Base-by-base conservation (phyloP, 2,329 filamentous ascomycete genomes). In the Stagonosporopsis cucurbitacearum region DNA sequence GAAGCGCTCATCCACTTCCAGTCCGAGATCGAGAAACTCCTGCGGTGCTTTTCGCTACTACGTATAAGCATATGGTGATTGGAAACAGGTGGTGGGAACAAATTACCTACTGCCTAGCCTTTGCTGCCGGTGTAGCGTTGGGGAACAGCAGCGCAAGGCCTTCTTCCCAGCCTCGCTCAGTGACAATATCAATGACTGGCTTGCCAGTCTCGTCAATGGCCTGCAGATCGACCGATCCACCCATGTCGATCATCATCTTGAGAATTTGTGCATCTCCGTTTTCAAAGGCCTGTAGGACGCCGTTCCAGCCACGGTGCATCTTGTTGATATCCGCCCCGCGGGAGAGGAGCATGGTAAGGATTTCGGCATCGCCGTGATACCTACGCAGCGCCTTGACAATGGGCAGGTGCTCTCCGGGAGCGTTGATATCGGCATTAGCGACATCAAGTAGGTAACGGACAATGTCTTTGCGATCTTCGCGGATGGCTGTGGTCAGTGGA, bases 361-460 rank as follows among this genome's bases (percentile, higher is more conserved):
- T 84, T 36, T 85, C 82, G 0, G 82, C 81, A 62, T 88, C 82
- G 60, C 88, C 82, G 8, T 80, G 79, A 50, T 83, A 83, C 20
- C 85, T 79, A 3, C 87, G 82, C 40, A 90, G 80, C 2, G 88
- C 85, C 73, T 90, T 90, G 70, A 90, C 86, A 49, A 90, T 82
- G 7, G 88, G 88, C 11, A 90, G 75, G 71, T 90, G 88, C 77
- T 90, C 88, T 19, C 88, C 88, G 0, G 88, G 87, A 0, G 84
- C 79, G 68, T 89, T 89, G 40, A 86, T 81, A 64, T 89, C 85
- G 0, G 87, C 87, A 8, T 81, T 82, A 1, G 82, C 86, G 58
- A 86, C 82, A 44, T 84, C 80, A 54, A 90, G 78, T 9, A 90
- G 80, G 75, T 80, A 89, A 4, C 71, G 72, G 36, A 88, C 85